Evolutionary conservation across 805 yeast genomes (phyloP), one percentile per base, ranked within the genome.

Genomic region (Gaillardinia entomophila): DNA sequence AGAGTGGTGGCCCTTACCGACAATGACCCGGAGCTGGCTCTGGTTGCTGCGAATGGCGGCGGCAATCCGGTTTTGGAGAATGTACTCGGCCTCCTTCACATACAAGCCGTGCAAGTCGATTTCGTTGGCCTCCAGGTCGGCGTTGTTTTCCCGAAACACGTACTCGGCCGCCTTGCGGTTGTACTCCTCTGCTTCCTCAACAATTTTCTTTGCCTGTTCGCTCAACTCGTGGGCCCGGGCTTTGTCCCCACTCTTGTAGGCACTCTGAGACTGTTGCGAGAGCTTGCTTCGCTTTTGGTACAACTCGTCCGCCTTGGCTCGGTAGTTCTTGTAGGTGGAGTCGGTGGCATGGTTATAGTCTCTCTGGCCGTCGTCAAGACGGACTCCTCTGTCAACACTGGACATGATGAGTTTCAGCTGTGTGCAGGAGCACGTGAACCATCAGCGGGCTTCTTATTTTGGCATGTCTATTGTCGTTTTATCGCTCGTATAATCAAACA

Each of bases 31-130:
- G 27, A 90, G 61, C 31, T 72, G 75, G 3, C 71, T 56, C 49
- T 85, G 92, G 34, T 73, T 64, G 20, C 70, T 60, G 16, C 75
- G 62, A 12, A 76, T 68, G 33, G 79, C 86, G 17, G 77, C 77
- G n/a, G 71, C 68, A 30, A 90, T 72, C 36, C 97, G 70, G 38
- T 73, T 76, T 45, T 81, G 84, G 42, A 90, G 66, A 31, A 82
- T 75, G 51, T 76, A 82, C 39, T 76, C 75, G 6, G 97, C 96
- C 60, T 90, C 98, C 53, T 79, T 82, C 13, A 90, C 94, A 46
- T 70, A 89, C 19, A 90, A 63, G 0, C 98, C 98, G 56, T 90
- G 98, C 33, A 90, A 67, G 60, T 90, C 97, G 41, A 90, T 87
- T 57, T 90, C 97, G 55, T 86, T 82, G 16, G 70, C 68, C 20